Percentiles rank a stretch among this genome's conserved stretches.
Evolutionary conservation across 495 filamentous ascomycete genomes (phyloP).

Genomic region (Pyronema omphalodes): DNA sequence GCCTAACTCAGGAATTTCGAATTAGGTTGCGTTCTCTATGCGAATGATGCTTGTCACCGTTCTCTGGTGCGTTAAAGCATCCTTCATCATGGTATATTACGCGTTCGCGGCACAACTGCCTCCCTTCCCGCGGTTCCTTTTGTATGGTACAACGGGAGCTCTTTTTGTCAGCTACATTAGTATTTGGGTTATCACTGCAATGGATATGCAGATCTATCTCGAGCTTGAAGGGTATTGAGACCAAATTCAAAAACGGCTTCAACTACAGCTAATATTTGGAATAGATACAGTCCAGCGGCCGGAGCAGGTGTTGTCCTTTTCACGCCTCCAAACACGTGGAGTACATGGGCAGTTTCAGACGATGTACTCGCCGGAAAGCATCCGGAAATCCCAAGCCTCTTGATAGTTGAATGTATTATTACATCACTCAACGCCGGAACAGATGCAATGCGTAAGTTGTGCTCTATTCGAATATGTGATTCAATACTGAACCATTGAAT

Average conservation of each 20-base stretch:
- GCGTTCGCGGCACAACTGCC: conserved; percentile 1
- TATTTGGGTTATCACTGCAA: neutral
- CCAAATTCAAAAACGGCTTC: no score
- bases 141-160: neutral
- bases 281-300: conserved; percentile 2
- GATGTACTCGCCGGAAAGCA: neutral
- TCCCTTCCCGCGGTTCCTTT: neutral
- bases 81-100: conserved; percentile 1
- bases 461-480: neutral
- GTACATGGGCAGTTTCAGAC: neutral
- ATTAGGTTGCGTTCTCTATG: conserved; percentile 3
- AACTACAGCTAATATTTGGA: neutral
- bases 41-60: conserved; percentile 6
- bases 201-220: neutral
- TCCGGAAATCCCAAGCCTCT: neutral
- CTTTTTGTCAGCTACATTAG: neutral
- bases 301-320: conserved; percentile 3
- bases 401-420: neutral
- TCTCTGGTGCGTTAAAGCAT: conserved; percentile 3
- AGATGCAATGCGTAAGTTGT: neutral
- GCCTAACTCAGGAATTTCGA: neutral
- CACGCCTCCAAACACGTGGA: conserved; percentile 5
- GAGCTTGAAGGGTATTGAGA: neutral
- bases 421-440: conserved; percentile 3
- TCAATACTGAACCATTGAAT: neutral